Percentiles rank a stretch among this genome's conserved stretches.
phyloP scores from a whole-genome alignment of 2,329 filamentous ascomycete genomes.

The Ophiostoma fasciatum region DNA sequence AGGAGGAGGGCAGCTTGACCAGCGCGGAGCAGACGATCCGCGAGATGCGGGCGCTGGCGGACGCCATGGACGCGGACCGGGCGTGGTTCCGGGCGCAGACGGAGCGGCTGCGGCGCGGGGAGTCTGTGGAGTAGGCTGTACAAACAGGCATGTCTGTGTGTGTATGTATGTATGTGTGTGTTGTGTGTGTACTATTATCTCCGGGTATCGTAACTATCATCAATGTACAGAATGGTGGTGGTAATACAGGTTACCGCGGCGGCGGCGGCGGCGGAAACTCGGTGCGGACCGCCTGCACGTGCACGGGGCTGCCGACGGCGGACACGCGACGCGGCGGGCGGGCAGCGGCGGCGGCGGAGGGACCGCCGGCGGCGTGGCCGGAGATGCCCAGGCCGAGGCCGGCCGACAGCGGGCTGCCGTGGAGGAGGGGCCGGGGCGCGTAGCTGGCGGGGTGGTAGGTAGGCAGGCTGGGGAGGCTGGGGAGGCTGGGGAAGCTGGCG shows the following conservation, averaged over 20 bases:
- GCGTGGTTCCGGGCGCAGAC: conserved; percentile 32
- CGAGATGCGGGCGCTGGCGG: conserved; percentile 26
- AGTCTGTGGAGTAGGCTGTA: too few species aligned
- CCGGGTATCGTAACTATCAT: neutral
- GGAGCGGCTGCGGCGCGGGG: conserved; percentile 22
- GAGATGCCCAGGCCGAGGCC: neutral
- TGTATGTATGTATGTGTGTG: too few species aligned
- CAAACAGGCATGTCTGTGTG: conserved; percentile 8
- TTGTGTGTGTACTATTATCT: too few species aligned
- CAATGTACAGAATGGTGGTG: too few species aligned
- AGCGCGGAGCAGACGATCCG: conserved; percentile 22
- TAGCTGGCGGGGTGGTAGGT: neutral
- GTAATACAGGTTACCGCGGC: too few species aligned
- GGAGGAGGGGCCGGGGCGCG: conserved; percentile 1
- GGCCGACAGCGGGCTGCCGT: neutral
- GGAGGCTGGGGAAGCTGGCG: conserved; percentile 6
- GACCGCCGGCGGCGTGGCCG: neutral
- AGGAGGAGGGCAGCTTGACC: neutral
- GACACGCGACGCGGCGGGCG: neutral
- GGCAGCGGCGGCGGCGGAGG: neutral
- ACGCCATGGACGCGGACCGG: conserved; percentile 31
- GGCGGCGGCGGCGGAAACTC: conserved; percentile 25
- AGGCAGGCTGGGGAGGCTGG: conserved; percentile 12
- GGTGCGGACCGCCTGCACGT: conserved; percentile 21
- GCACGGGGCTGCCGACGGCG: conserved; percentile 18